A percentile compares a stretch with the other conserved stretches of the same genome.
These are phyloP conservation scores for Trichosporon faecale DNA, from an alignment of 1,284 basidiomycete species.

Conservation along the genomic window DNA sequence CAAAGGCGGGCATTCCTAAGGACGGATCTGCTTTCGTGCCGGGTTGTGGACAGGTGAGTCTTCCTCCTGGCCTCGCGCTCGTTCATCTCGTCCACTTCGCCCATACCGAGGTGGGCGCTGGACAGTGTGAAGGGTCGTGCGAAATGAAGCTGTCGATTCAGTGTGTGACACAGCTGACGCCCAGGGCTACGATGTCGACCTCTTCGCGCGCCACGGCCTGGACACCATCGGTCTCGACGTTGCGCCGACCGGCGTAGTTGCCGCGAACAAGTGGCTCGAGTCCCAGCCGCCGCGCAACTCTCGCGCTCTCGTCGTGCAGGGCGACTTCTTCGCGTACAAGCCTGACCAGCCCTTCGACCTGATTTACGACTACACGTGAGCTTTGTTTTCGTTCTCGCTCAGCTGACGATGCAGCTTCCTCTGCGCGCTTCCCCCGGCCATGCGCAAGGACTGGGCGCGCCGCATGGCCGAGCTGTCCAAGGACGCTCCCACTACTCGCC, in stretches of 20 bases:
- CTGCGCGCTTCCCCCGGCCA: conserved; percentile 63
- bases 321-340: conserved; percentile 60
- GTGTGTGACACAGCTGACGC: too few species aligned
- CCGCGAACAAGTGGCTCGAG: conserved; percentile 56
- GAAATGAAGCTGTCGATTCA: too few species aligned
- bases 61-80: too few species aligned
- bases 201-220: conserved; percentile 58
- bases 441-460: conserved; percentile 59
- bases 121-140: too few species aligned
- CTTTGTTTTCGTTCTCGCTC: too few species aligned
- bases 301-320: conserved; percentile 46
- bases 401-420: too few species aligned
- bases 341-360: conserved; percentile 58
- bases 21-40: conserved; percentile 64
- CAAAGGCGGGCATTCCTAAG: conserved; percentile 56
- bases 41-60: conserved; percentile 65
- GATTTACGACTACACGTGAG: conserved; percentile 68
- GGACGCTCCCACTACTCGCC: conserved; percentile 56
- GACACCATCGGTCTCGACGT: conserved; percentile 60
- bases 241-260: conserved; percentile 58
- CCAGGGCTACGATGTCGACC: conserved; percentile 67
- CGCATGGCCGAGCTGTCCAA: conserved; percentile 61
- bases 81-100: too few species aligned
- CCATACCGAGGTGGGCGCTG: too few species aligned
- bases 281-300: conserved; percentile 16